Conservation (phyloP, 1,139 yeast genomes). For the Ogataea hybrid region DNA sequence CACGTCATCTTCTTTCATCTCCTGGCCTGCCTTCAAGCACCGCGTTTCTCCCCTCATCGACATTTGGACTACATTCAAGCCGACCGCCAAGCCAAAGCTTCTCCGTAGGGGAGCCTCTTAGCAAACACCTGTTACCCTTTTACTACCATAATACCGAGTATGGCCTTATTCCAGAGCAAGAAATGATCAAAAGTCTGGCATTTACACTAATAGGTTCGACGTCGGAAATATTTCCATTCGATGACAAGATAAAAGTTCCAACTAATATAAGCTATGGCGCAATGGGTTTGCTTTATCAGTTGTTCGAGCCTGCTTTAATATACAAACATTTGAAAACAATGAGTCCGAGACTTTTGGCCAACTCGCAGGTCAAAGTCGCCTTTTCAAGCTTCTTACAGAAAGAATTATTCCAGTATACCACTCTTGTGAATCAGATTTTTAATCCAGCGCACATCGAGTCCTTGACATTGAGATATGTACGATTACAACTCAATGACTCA, state of each 20-base stretch:
- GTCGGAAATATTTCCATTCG: slow-evolving; percentile 57
- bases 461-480: slow-evolving; percentile 40
- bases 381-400: slow-evolving; percentile 54
- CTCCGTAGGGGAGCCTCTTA: slow-evolving; percentile 13
- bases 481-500: slow-evolving; percentile 48
- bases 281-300: slow-evolving; percentile 52
- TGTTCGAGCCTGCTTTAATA: slow-evolving; percentile 74
- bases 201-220: slow-evolving; percentile 74
- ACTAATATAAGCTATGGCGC: slow-evolving; percentile 53
- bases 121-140: slow-evolving; percentile 16
- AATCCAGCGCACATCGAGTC: slow-evolving; percentile 32
- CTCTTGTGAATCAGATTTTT: slow-evolving; percentile 53
- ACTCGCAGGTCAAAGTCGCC: slow-evolving; percentile 64
- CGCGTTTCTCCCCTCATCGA: slow-evolving; percentile 2
- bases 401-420: slow-evolving; percentile 53
- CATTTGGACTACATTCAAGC: slow-evolving; percentile 3
- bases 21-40: slow-evolving; percentile 9
- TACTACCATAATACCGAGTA: slow-evolving; percentile 10
- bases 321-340: slow-evolving; percentile 50
- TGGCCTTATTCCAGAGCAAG: slow-evolving; percentile 40
- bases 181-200: slow-evolving; percentile 55
- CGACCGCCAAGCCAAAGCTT: slow-evolving; percentile 13
- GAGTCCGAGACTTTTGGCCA: slow-evolving; percentile 16
- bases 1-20: slow-evolving; percentile 6
- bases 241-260: slow-evolving; percentile 46